phyloP scores from a whole-genome alignment of 2,329 filamentous ascomycete species.

The Apiospora koreana region DNA sequence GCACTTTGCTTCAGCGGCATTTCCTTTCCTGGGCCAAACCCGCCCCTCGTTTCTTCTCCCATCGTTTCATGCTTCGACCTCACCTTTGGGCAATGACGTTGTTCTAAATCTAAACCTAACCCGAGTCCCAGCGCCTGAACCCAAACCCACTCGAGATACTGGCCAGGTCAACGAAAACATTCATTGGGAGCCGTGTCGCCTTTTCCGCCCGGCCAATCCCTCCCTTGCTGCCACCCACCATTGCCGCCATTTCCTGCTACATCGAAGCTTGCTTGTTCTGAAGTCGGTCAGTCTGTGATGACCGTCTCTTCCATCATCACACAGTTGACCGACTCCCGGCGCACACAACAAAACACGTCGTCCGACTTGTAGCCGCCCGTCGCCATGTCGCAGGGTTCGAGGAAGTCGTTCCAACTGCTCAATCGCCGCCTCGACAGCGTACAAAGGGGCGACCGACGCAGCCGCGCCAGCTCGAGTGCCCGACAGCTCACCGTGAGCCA shows the following conservation, averaged over 20 bases:
- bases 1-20: constrained; percentile 5
- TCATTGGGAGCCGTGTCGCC: not conserved
- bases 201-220: not conserved
- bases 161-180: not conserved
- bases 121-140: constrained; percentile 5
- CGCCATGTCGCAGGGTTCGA: constrained; percentile 54
- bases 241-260: not conserved
- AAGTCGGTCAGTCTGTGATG: not conserved
- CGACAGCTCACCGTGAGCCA: constrained; percentile 53
- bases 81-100: constrained; percentile 17
- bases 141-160: not conserved
- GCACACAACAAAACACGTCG: not conserved
- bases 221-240: not conserved
- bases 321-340: constrained; percentile 13
- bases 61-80: constrained; percentile 1
- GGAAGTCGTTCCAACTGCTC: constrained; percentile 41
- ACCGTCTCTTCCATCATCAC: not conserved
- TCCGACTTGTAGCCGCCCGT: not conserved
- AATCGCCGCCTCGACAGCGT: constrained; percentile 47
- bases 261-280: not conserved
- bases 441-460: constrained; percentile 40
- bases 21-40: constrained; percentile 1
- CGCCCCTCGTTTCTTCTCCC: constrained; percentile 14
- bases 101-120: constrained; percentile 11
- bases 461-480: constrained; percentile 48